phyloP scores from a whole-genome alignment of 2,329 filamentous ascomycete species.

The Raffaelea albimanens region DNA sequence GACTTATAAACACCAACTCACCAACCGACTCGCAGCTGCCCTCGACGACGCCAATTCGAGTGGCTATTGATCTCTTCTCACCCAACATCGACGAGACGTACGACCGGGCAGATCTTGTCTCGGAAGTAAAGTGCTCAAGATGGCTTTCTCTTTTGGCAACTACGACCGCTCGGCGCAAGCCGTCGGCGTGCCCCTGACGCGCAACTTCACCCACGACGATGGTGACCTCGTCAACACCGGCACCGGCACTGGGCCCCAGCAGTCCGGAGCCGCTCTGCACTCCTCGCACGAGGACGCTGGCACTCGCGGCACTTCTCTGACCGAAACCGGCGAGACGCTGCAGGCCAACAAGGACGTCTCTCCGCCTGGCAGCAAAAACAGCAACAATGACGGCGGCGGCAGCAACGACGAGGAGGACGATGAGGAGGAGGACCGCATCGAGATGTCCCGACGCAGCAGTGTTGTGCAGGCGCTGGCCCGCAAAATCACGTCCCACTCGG shows the following conservation, averaged over 20 bases:
- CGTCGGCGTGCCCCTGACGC: conserved; percentile 26
- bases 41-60: too few species aligned
- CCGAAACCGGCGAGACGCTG: conserved; percentile 23
- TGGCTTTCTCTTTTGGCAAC: conserved; percentile 37
- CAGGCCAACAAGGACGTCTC: conserved; percentile 15
- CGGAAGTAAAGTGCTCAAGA: conserved; percentile 13
- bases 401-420: conserved; percentile 21
- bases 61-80: too few species aligned
- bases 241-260: not conserved
- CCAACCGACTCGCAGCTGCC: too few species aligned
- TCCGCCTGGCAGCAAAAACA: not conserved
- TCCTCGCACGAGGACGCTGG: conserved; percentile 15
- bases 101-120: too few species aligned
- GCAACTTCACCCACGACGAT: conserved; percentile 18
- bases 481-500: conserved; percentile 41
- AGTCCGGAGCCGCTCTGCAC: too few species aligned
- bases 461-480: conserved; percentile 47
- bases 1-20: too few species aligned
- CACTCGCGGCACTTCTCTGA: conserved; percentile 27
- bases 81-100: too few species aligned
- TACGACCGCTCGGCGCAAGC: conserved; percentile 38
- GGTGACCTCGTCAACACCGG: conserved; percentile 14
- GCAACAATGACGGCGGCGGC: not conserved
- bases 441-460: conserved; percentile 40
- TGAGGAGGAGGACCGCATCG: conserved; percentile 29